Evolutionary conservation across 768 basidiomycete genomes (phyloP), one percentile per base, ranked within the genome.

Genomic region (Russula ochroleuca): DNA sequence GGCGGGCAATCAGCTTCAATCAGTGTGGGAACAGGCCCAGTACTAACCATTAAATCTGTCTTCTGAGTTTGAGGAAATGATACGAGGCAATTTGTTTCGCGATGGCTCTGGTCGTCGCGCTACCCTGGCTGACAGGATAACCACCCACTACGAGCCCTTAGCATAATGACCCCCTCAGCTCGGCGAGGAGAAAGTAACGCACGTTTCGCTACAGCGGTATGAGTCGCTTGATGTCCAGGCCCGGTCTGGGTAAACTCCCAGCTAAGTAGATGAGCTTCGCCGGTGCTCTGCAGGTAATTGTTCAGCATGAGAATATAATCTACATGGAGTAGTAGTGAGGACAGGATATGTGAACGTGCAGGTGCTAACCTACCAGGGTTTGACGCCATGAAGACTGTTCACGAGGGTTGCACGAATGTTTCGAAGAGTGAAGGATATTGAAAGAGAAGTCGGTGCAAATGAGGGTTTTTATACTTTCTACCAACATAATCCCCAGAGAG

Each of bases 301-400:
- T 67, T 67, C 41, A 67, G 56, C 49, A 67, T 58, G 54, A 67
- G 66, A 38, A 67, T 56, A 28, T 67, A 67, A 51, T 67, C 66
- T 65, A 23, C 17, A 43, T 10, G 21, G 14, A n/a, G 41, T 11
- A 33, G 33, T 21, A 3, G 41, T 64, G 40, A 61, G 54, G 21
- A 57, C 23, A 14, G 2, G 48, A 23, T 47, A 19, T 45, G 7
- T 41, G 7, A 41, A 50, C n/a, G 28, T 23, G 48, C 5, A 35
- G 15, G 35, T 45, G 8, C 25, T 25, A 3, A 3, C 64, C 3
- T 40, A 65, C 64, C 64, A 33, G 64, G 53, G 23, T 65, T 61
- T 21, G 64, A 55, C 14, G 63, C 54, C 64, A 65, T 65, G 37
- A 40, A 8, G 31, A 23, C 23, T 43, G 38, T 45, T 28, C 31